Conservation (phyloP, 148 eudicot genomes). For the Persicaria tinctoria region DNA sequence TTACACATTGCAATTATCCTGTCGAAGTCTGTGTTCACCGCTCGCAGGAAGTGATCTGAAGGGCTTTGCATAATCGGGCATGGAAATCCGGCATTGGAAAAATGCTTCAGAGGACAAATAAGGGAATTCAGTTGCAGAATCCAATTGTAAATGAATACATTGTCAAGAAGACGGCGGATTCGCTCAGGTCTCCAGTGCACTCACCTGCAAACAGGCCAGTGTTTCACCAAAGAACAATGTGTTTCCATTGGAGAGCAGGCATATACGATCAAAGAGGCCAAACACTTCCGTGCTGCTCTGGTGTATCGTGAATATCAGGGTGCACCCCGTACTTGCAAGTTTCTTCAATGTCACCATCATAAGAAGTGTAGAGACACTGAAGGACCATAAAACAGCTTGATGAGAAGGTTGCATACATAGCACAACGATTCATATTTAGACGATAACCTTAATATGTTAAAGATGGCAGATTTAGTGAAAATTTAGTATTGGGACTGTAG, state of each 20-base stretch:
- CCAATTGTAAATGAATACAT: too few species aligned
- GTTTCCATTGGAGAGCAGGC: slow-evolving; percentile 95
- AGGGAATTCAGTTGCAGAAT: neutral
- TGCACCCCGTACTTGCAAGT: slow-evolving; percentile 93
- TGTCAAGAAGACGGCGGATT: too few species aligned
- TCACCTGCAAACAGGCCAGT: slow-evolving; percentile 93
- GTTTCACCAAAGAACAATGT: slow-evolving; percentile 95
- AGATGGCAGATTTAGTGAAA: neutral
- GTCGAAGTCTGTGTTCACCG: slow-evolving; percentile 93
- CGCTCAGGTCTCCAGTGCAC: neutral
- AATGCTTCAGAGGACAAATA: slow-evolving; percentile 56
- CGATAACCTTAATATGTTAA: too few species aligned
- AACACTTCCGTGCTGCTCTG: slow-evolving; percentile 99
- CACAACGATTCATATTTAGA: too few species aligned
- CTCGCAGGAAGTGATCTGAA: slow-evolving; percentile 94
- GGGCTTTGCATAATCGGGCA: slow-evolving; percentile 99
- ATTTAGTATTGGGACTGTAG: neutral
- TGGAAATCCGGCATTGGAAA: slow-evolving; percentile 98
- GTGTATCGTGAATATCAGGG: slow-evolving; percentile 78
- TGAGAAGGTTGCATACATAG: neutral
- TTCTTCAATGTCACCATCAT: slow-evolving; percentile 99
- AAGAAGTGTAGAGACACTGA: slow-evolving; percentile 93
- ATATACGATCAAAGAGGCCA: slow-evolving; percentile 94
- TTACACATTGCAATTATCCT: slow-evolving; percentile 97
- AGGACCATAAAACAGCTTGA: neutral